Evolutionary conservation across 441 rosid genomes (phyloP).

Genomic region (Euphorbia schlechtendalii): DNA sequence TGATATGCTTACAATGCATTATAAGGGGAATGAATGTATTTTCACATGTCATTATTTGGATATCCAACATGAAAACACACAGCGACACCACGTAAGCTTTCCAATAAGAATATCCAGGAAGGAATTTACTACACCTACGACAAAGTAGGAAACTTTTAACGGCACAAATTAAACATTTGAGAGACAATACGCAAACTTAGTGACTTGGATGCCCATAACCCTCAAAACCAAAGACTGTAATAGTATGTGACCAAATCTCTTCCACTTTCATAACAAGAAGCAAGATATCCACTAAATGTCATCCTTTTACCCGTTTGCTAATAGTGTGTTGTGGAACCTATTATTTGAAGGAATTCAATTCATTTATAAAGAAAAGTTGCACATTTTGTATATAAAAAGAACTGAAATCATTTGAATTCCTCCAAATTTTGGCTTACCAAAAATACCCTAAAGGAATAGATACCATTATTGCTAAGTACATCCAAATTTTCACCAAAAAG

Average conservation of each 20-base stretch:
- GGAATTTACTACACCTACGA: not conserved
- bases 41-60: not conserved
- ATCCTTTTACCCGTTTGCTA: too few species aligned
- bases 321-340: too few species aligned
- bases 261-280: not conserved
- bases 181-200: not conserved
- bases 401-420: conserved; percentile 2
- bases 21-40: not conserved
- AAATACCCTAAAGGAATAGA: not conserved
- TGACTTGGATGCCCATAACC: not conserved
- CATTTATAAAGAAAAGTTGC: too few species aligned
- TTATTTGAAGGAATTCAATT: too few species aligned
- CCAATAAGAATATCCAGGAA: not conserved
- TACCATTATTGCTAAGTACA: not conserved
- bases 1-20: not conserved
- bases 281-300: too few species aligned
- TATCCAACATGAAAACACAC: not conserved
- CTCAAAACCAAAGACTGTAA: not conserved
- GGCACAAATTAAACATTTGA: not conserved
- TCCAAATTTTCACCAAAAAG: not conserved
- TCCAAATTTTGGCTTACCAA: not conserved
- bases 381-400: too few species aligned
- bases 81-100: not conserved
- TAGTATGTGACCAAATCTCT: not conserved
- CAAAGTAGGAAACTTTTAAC: conserved; percentile 1